Conservation (phyloP, 768 basidiomycete species). For the Termitomyces heimii region DNA sequence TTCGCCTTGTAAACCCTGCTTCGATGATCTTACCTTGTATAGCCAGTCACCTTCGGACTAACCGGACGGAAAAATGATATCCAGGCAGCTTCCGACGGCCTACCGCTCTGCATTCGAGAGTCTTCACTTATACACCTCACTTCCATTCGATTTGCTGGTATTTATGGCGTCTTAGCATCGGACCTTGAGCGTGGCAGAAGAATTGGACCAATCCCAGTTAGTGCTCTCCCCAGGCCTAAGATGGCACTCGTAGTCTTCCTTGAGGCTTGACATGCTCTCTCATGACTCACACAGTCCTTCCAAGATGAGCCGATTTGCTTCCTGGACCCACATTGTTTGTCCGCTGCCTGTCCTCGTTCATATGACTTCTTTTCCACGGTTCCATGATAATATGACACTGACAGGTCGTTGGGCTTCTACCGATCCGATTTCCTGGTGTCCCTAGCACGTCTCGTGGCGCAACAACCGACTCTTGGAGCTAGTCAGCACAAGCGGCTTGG, state of each 20-base stretch:
- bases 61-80: not conserved
- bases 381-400: not conserved
- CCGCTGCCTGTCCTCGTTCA: not conserved
- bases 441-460: not conserved
- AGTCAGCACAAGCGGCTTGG: too few relatives aligned
- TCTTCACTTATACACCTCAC: not conserved
- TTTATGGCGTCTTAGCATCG: conserved; percentile 1
- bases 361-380: not conserved
- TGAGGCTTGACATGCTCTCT: not conserved
- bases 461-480: not conserved
- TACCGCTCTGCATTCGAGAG: too few relatives aligned
- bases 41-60: not conserved
- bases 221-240: not conserved
- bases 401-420: not conserved
- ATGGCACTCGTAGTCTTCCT: not conserved
- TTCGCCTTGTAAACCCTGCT: too few relatives aligned
- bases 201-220: not conserved
- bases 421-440: not conserved
- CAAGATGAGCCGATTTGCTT: too few relatives aligned
- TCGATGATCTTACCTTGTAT: not conserved
- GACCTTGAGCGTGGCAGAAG: not conserved
- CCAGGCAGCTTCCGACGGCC: not conserved
- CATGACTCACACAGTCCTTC: not conserved
- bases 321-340: not conserved
- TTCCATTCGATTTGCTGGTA: conserved; percentile 7